Conservation (phyloP, 2,329 filamentous ascomycete species). For the Graphiopsis chlorocephala region DNA sequence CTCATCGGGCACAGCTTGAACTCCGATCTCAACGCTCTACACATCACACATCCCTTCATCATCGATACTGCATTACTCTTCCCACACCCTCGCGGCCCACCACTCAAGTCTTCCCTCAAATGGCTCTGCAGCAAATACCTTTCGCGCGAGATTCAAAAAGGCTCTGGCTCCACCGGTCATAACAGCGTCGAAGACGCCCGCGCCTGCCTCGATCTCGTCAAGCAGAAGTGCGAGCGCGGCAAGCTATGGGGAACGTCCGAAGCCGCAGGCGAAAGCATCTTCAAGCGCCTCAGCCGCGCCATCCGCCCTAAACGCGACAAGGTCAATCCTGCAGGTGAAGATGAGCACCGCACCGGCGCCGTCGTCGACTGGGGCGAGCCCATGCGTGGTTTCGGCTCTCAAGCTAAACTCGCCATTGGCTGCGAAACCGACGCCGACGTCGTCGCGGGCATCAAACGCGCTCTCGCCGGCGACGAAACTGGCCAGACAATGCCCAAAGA, state of each 20-base stretch:
- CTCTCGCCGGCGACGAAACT: conserved; percentile 48
- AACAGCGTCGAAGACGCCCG: conserved; percentile 90
- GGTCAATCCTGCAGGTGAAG: conserved; percentile 33
- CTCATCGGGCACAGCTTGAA: conserved; percentile 79
- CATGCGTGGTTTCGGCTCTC: conserved; percentile 56
- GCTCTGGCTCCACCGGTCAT: conserved; percentile 69
- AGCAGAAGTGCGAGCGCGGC: conserved; percentile 93
- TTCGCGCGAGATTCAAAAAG: conserved; percentile 81
- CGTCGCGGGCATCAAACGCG: conserved; percentile 54
- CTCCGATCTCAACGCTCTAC: conserved; percentile 78
- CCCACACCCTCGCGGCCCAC: conserved; percentile 84
- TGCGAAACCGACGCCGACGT: conserved; percentile 58
- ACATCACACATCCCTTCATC: conserved; percentile 86
- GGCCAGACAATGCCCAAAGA: conserved; percentile 41
- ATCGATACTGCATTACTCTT: conserved; percentile 89
- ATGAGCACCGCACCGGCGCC: conserved; percentile 61
- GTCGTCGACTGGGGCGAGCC: conserved; percentile 90
- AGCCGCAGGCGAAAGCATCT: conserved; percentile 79
- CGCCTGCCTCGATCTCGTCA: conserved; percentile 88
- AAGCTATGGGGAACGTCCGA: conserved; percentile 80
- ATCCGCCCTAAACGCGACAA: conserved; percentile 42
- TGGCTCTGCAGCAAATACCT: conserved; percentile 86
- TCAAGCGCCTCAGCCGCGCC: conserved; percentile 66
- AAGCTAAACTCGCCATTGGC: conserved; percentile 55
- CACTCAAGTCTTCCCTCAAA: conserved; percentile 86